A percentile compares a stretch with the other conserved stretches of the same genome.
phyloP scores from a whole-genome alignment of 805 yeast species.

The Metschnikowia dekortorum region DNA sequence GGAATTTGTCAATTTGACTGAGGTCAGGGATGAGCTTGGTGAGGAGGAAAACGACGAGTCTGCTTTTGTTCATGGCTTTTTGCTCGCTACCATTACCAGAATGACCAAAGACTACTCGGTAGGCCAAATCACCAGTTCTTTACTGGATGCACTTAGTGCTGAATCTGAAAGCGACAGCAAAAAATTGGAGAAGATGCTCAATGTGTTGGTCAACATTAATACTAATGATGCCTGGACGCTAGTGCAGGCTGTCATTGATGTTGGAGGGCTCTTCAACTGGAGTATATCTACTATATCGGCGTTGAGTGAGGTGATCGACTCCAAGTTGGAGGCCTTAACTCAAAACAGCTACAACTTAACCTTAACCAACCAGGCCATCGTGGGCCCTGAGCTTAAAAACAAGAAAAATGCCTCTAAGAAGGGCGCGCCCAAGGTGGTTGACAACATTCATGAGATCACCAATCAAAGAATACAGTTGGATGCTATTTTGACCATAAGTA shows the following conservation, averaged over 20 bases:
- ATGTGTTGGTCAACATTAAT: conserved; percentile 27
- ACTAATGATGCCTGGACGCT: conserved; percentile 56
- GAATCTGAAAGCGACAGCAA: conserved; percentile 22
- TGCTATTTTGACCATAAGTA: conserved; percentile 30
- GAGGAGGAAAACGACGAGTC: conserved; percentile 9
- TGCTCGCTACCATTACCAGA: conserved; percentile 43
- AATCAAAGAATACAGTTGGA: conserved; percentile 29
- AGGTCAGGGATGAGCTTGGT: conserved; percentile 14
- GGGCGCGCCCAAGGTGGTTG: conserved; percentile 14
- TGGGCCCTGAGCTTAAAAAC: conserved; percentile 19
- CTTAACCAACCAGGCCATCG: conserved; percentile 42
- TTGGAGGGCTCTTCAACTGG: conserved; percentile 70
- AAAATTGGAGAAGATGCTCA: conserved; percentile 37
- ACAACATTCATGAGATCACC: conserved; percentile 26
- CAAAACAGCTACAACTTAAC: conserved; percentile 43
- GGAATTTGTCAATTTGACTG: conserved; percentile 48
- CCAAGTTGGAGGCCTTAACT: conserved; percentile 43
- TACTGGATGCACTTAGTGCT: conserved; percentile 29
- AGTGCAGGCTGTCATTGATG: conserved; percentile 63
- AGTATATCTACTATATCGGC: conserved; percentile 45
- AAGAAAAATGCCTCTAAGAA: conserved; percentile 25
- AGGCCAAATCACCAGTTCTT: conserved; percentile 51
- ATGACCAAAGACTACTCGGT: conserved; percentile 61
- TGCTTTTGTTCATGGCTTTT: conserved; percentile 13
- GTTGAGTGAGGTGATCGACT: conserved; percentile 42